Percentiles rank a stretch among this genome's conserved stretches.
Evolutionary conservation across 257 asterid species (phyloP).

Genomic region (Solanum chilense): DNA sequence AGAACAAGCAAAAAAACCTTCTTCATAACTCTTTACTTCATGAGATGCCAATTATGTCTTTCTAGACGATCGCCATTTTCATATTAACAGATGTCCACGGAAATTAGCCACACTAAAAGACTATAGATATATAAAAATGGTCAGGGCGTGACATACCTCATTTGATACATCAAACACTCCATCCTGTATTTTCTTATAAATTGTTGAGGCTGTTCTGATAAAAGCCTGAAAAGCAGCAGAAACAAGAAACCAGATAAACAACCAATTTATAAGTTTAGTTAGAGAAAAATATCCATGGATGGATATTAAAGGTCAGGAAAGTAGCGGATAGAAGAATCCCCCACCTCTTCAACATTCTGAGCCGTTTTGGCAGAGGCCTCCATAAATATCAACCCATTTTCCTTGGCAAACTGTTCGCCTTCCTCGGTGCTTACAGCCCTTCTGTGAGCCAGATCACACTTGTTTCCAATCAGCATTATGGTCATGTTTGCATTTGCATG

Average conservation of each 20-base stretch:
- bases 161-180: conserved; percentile 91
- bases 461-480: conserved; percentile 77
- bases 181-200: conserved; percentile 90
- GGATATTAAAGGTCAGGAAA: neutral
- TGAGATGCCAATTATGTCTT: neutral
- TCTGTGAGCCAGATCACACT: conserved; percentile 68
- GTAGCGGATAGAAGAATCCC: neutral
- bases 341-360: conserved; percentile 81
- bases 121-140: neutral
- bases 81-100: neutral
- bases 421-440: conserved; percentile 83
- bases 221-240: conserved; percentile 56
- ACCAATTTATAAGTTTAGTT: neutral
- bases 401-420: conserved; percentile 74
- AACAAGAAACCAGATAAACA: neutral
- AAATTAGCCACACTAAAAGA: neutral
- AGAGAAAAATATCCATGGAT: neutral
- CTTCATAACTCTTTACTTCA: neutral
- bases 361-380: conserved; percentile 87
- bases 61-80: neutral
- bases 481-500: conserved; percentile 63
- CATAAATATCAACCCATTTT: conserved; percentile 72
- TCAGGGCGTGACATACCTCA: conserved; percentile 44
- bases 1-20: neutral
- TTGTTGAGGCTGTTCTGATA: conserved; percentile 71